Percentiles rank a stretch among this genome's conserved stretches.
These are phyloP conservation scores for Fusarium foetens DNA, from an alignment of 2,329 filamentous ascomycete genomes.

Conservation along the genomic window DNA sequence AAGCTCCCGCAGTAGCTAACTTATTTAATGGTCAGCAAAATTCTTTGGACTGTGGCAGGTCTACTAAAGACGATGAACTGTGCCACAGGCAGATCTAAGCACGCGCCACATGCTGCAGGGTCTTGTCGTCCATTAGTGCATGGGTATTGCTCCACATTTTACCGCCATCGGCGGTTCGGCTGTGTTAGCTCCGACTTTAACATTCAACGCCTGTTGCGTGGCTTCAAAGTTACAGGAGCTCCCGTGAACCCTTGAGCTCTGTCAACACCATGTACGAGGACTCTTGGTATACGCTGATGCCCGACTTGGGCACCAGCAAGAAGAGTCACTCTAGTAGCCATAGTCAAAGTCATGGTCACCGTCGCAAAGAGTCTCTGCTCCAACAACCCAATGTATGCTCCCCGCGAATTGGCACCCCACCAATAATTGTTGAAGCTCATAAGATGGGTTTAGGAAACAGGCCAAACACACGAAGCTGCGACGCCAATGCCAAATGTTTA, in stretches of 20 bases:
- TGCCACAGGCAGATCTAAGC: conserved; percentile 18
- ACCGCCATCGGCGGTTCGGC: conserved; percentile 47
- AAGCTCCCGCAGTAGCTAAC: conserved; percentile 12
- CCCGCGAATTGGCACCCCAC: conserved; percentile 15
- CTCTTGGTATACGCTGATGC: conserved; percentile 83
- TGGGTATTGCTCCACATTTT: conserved; percentile 19
- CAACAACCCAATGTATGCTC: conserved; percentile 68
- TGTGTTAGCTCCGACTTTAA: conserved; percentile 43
- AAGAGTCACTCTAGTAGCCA: conserved; percentile 57
- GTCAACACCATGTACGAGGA: conserved; percentile 77
- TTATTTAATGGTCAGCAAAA: conserved; percentile 43
- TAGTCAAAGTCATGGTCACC: conserved; percentile 62
- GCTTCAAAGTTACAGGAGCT: conserved; percentile 41
- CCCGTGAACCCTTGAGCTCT: conserved; percentile 30
- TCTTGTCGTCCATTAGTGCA: conserved; percentile 9
- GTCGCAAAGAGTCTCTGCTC: conserved; percentile 75
- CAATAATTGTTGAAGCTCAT: conserved; percentile 41
- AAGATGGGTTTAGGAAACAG: conserved; percentile 58
- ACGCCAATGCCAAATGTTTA: conserved; percentile 67
- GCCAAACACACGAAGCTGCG: conserved; percentile 60
- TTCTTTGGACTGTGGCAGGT: conserved; percentile 40
- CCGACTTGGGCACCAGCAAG: conserved; percentile 67
- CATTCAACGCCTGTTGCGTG: conserved; percentile 44
- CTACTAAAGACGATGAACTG: background rate
- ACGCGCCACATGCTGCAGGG: conserved; percentile 31